phyloP scores from a whole-genome alignment of 306 rosid genomes.

The Crotalaria pallida region DNA sequence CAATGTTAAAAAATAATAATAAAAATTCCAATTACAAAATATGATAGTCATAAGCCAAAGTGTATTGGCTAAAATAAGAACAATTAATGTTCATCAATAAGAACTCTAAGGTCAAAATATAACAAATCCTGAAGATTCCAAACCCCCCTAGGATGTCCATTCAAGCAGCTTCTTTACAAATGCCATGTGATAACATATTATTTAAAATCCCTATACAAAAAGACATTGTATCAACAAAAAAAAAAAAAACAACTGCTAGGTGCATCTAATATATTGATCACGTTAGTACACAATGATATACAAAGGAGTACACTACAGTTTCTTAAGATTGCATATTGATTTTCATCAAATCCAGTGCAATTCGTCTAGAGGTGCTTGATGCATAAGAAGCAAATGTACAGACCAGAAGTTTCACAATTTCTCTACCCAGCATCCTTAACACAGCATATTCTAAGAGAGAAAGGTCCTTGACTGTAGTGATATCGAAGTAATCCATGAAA shows the following conservation, averaged over 20 bases:
- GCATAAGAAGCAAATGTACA: neutral
- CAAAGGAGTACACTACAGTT: neutral
- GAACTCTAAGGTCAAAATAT: constrained; percentile 11
- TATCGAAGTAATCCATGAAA: neutral
- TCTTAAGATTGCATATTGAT: neutral
- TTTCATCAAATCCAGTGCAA: constrained; percentile 1
- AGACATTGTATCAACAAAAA: neutral
- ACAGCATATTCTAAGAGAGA: neutral
- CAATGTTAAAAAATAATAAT: constrained; percentile 19
- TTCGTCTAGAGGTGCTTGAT: neutral
- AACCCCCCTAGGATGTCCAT: constrained; percentile 10
- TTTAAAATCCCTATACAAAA: neutral
- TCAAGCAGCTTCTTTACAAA: neutral
- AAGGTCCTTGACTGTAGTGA: neutral
- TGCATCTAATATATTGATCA: neutral
- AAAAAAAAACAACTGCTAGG: neutral
- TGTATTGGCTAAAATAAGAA: neutral
- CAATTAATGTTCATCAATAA: neutral
- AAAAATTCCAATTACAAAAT: constrained; percentile 6
- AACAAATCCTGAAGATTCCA: constrained; percentile 16
- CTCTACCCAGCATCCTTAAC: neutral
- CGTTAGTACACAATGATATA: neutral
- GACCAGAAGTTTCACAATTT: neutral
- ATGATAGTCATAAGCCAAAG: neutral
- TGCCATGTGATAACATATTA: neutral